These are phyloP conservation scores for Citropsis articulata DNA, from an alignment of 345 rosid species.

Conservation along the genomic window DNA sequence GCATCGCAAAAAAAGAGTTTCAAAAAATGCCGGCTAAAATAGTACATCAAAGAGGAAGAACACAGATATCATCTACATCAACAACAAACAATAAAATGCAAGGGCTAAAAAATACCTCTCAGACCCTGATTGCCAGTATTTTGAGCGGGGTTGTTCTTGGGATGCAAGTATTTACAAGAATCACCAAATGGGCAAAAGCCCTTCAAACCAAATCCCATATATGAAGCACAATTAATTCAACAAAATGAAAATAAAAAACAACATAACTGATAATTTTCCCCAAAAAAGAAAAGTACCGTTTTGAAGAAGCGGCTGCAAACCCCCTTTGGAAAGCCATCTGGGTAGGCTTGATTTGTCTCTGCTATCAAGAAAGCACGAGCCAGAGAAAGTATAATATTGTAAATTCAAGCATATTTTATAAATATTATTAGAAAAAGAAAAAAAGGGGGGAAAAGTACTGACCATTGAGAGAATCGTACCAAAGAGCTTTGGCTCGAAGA, in stretches of 20 bases:
- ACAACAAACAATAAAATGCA: background rate
- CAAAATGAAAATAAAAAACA: background rate
- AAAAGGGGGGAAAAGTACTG: background rate
- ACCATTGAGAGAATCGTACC: slow-evolving; percentile 52
- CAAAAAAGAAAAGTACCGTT: slow-evolving; percentile 28
- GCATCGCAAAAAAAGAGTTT: background rate
- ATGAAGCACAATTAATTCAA: background rate
- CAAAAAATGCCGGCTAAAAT: background rate
- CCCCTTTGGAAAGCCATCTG: slow-evolving; percentile 33
- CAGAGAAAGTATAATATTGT: background rate
- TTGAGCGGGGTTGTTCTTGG: slow-evolving; percentile 21
- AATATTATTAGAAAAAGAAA: no score
- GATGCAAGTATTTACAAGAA: slow-evolving; percentile 77
- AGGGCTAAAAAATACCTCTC: background rate
- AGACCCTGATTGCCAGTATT: background rate
- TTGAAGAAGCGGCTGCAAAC: slow-evolving; percentile 69
- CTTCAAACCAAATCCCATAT: slow-evolving; percentile 32
- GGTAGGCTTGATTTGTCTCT: slow-evolving; percentile 30
- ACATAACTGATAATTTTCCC: no score
- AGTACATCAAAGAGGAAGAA: background rate
- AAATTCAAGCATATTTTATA: background rate
- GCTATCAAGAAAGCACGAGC: background rate
- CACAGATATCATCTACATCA: background rate
- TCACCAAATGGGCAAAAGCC: slow-evolving; percentile 80
- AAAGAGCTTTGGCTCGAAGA: slow-evolving; percentile 76